A percentile compares a stretch with the other conserved stretches of the same genome.
Evolutionary conservation across 1,139 yeast genomes (phyloP).

Genomic region (Geotrichum histeridarum): DNA sequence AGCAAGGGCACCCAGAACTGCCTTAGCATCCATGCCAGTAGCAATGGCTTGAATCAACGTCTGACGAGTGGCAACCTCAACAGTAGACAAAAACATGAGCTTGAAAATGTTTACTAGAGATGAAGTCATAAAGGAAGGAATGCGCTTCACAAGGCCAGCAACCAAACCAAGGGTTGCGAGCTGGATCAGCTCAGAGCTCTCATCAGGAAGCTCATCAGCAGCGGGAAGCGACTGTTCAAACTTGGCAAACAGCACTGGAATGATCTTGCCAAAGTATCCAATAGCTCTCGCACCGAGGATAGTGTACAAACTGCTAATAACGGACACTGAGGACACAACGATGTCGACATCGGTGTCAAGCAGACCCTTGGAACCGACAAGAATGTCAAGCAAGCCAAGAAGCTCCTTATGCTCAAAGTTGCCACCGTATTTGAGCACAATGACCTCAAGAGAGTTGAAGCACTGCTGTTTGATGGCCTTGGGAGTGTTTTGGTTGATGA

Average conservation of each 20-base stretch:
- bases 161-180: slow-evolving; percentile 62
- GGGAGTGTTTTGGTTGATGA: slow-evolving; percentile 20
- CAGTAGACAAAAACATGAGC: slow-evolving; percentile 50
- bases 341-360: slow-evolving; percentile 51
- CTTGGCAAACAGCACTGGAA: slow-evolving; percentile 65
- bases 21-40: slow-evolving; percentile 61
- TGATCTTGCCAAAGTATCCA: slow-evolving; percentile 77
- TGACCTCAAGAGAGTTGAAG: slow-evolving; percentile 60
- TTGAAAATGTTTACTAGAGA: slow-evolving; percentile 58
- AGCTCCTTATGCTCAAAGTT: slow-evolving; percentile 47
- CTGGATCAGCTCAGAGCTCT: slow-evolving; percentile 36
- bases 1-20: slow-evolving; percentile 57
- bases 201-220: slow-evolving; percentile 28
- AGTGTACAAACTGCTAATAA: slow-evolving; percentile 63
- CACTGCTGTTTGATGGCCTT: slow-evolving; percentile 57
- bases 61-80: slow-evolving; percentile 56
- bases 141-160: slow-evolving; percentile 70
- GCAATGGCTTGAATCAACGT: slow-evolving; percentile 62
- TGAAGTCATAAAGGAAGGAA: slow-evolving; percentile 80
- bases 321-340: slow-evolving; percentile 69
- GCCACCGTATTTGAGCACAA: slow-evolving; percentile 60
- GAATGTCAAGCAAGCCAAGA: slow-evolving; percentile 46
- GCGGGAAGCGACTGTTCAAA: slow-evolving; percentile 43
- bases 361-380: slow-evolving; percentile 53
- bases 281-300: slow-evolving; percentile 80